phyloP scores from a whole-genome alignment of 1,284 basidiomycete genomes.

The Uromyces viciae-fabae region DNA sequence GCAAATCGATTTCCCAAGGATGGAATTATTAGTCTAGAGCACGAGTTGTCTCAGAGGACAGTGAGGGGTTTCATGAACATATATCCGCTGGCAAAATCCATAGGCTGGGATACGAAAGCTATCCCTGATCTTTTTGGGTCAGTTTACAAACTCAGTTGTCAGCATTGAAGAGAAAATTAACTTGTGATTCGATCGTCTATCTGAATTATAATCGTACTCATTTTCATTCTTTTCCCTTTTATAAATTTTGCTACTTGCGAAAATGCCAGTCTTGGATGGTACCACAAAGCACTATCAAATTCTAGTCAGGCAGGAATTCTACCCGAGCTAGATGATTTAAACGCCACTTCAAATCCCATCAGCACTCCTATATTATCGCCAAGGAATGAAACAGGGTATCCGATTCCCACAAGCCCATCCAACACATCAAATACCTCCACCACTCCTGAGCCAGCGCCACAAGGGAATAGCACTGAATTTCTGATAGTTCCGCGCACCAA shows the following conservation, averaged over 20 bases:
- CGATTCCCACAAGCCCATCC: too few species aligned
- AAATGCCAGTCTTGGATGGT: neutral
- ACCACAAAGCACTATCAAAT: neutral
- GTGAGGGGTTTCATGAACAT: slow-evolving; percentile 67
- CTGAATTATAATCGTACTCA: neutral
- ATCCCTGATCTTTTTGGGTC: slow-evolving; percentile 44
- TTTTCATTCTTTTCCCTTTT: neutral
- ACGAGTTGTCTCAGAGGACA: slow-evolving; percentile 67
- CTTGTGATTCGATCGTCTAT: neutral
- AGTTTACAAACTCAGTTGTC: neutral
- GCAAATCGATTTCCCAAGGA: slow-evolving; percentile 59
- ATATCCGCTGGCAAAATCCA: slow-evolving; percentile 64
- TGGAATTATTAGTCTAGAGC: slow-evolving; percentile 76
- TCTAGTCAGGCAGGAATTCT: neutral
- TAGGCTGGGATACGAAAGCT: slow-evolving; percentile 67
- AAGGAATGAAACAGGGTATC: too few species aligned
- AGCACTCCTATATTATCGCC: neutral
- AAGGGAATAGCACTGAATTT: neutral
- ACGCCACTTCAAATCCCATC: neutral
- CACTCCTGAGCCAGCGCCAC: neutral
- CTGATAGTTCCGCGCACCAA: neutral
- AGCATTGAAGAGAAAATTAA: neutral
- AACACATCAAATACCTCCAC: too few species aligned
- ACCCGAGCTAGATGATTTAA: neutral
- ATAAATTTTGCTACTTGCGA: too few species aligned